These are phyloP conservation scores for Omphalotus olearius DNA, from an alignment of 1,284 basidiomycete species.

Conservation along the genomic window DNA sequence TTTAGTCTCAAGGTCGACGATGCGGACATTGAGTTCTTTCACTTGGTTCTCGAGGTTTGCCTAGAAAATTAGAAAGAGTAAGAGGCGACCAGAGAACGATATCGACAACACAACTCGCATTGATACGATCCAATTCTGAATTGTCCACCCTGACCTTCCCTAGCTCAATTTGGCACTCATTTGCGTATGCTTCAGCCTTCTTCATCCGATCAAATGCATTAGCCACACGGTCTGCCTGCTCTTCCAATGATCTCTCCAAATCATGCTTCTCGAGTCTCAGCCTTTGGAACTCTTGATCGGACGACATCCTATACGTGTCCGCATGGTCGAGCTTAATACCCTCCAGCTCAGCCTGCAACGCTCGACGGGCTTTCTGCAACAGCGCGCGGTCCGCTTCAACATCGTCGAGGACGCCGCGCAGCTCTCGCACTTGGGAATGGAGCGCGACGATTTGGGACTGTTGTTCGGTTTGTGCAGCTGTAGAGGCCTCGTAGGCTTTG, in stretches of 20 bases:
- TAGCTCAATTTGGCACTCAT: slow-evolving; percentile 72
- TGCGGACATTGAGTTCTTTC: slow-evolving; percentile 76
- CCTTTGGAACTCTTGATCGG: slow-evolving; percentile 71
- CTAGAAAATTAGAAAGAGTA: slow-evolving; percentile 33
- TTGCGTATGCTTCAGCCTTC: slow-evolving; percentile 72
- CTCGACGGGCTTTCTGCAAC: slow-evolving; percentile 78
- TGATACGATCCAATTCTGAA: slow-evolving; percentile 70
- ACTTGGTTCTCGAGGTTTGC: slow-evolving; percentile 79
- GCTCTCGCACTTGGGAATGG: slow-evolving; percentile 81
- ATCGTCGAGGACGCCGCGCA: slow-evolving; percentile 77
- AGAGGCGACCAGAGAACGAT: too few species aligned
- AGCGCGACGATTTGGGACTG: slow-evolving; percentile 80
- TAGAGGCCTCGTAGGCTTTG: slow-evolving; percentile 75
- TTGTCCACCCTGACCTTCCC: slow-evolving; percentile 75
- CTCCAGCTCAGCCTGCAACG: slow-evolving; percentile 76
- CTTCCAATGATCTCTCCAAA: slow-evolving; percentile 73
- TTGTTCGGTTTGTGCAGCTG: slow-evolving; percentile 70
- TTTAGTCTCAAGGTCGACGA: slow-evolving; percentile 79
- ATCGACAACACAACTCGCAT: slow-evolving; percentile 48
- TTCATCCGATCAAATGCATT: slow-evolving; percentile 77
- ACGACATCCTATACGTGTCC: slow-evolving; percentile 66
- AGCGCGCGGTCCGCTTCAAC: slow-evolving; percentile 77
- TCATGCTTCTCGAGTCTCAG: slow-evolving; percentile 78
- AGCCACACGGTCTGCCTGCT: slow-evolving; percentile 68
- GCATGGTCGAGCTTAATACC: slow-evolving; percentile 74